Base-by-base conservation (phyloP, 1,284 basidiomycete genomes). In the Austropuccinia psidii region DNA sequence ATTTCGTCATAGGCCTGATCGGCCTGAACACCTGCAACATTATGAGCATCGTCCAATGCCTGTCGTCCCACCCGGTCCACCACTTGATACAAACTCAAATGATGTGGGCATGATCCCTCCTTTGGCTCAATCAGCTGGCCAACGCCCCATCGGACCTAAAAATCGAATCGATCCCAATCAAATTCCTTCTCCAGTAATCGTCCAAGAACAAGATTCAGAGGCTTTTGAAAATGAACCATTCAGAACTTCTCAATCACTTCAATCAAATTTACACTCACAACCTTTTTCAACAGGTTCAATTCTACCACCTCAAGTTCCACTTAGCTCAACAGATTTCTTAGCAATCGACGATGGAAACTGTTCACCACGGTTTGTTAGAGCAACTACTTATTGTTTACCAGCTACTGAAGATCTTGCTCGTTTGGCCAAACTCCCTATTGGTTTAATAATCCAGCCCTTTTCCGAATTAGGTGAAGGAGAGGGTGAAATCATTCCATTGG, bases 311-410 rank as follows among this genome's bases (percentile, higher is more conserved):
- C 87, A 88, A 77, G 87, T 88, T 0, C 96, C 96, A 0, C 84
- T 93, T 19, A 89, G 89, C 24, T 93, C 90, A 8, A 91, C 93
- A 0, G 90, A 96, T 79, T 96, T 87, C 79, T 84, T 89, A 60
- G 88, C 92, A 19, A 85, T 98, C 75, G 96, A 98, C 82, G 93
- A 98, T 85, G 93, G 88, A 62, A 89, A 89, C 80, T 87, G 87
- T 45, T 85, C 86, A 4, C 89, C 89, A 11, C 84, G 86, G 54
- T 88, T 86, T 79, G 81, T 90, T 41, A 84, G 89, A 2, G 79
- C 87, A 52, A 87, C 89, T 5, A 86, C 88, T 4, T 87, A 88
- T 80, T 85, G 85, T 78, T 80, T 98, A 50, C 96, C 96, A 1
- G 85, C 86, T 73, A 88, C 90, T 1, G 87, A 89, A 17, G 87